Evolutionary conservation across 139 green algal species (phyloP), one percentile per base, ranked within the genome.

Genomic region (Chlorella sp.): DNA sequence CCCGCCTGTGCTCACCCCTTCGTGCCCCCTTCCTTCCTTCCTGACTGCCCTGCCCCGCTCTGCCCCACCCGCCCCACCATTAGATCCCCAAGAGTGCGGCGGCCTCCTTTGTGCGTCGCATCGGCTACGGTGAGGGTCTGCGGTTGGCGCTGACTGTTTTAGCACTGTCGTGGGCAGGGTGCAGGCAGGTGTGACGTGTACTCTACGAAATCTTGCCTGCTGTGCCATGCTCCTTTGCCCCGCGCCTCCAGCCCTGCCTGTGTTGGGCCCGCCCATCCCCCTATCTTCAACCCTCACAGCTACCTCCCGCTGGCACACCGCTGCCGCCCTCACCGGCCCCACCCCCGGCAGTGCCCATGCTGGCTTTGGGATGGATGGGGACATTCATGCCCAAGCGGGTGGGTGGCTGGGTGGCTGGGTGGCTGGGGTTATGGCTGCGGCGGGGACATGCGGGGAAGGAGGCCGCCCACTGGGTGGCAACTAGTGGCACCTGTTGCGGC

Each of bases 341-440:
- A 22, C 28, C 21, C 71, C 7, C 1, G 37, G 71, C 71, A 78
- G 68, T 88, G 68, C 90, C 90, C 24, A 87, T 93, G 87, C 5
- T 90, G 4, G n/a, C 83, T 2, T 91, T 69, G 68, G 90, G 90
- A 2, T 39, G 60, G 48, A 81, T 42, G 32, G 87, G 87, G n/a
- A 84, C 39, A 0, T 89, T 89, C 39, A 90, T 90, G 60, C 86
- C 86, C 16, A 90, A 86, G 34, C 53, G 85, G 86, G 86, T 89
- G 48, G 18, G 85, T 32, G 42, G 3, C 22, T 61, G 1, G 7
- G 15, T 57, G 21, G 30, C 22, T 15, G 53, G 57, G 48, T 71
- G n/a, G 15, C 16, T 32, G 34, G n/a, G 36, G 26, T 28, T 57
- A 9, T 57, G 11, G 18, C 69, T 22, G 22, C 48, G 26, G 34